Evolutionary conservation across 176 grass and related monocot genomes (phyloP).

Genomic region (Cocos nucifera): DNA sequence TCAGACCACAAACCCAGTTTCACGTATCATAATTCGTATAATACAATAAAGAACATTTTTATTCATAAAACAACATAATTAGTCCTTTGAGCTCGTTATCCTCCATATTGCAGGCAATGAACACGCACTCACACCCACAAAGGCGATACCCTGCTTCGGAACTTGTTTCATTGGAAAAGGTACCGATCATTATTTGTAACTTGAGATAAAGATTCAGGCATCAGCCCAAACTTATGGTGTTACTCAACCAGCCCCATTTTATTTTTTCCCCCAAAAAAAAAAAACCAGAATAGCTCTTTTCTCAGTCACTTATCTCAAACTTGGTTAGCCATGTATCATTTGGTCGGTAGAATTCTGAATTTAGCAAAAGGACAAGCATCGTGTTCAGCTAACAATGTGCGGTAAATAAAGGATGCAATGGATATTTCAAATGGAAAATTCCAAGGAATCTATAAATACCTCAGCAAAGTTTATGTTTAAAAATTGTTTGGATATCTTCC

Average conservation of each 20-base stretch:
- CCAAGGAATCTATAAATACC: too few species aligned
- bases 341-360: background rate
- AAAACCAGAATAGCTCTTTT: slow-evolving; percentile 4
- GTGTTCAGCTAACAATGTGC: too few species aligned
- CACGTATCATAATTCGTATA: too few species aligned
- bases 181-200: slow-evolving; percentile 2
- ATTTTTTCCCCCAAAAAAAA: too few species aligned
- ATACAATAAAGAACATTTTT: background rate
- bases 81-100: slow-evolving; percentile 7
- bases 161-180: background rate
- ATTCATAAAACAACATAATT: background rate
- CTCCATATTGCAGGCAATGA: slow-evolving; percentile 15
- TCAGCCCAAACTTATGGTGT: slow-evolving; percentile 6
- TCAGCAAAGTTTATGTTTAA: too few species aligned
- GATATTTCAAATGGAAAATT: too few species aligned
- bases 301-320: slow-evolving; percentile 7
- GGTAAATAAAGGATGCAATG: too few species aligned
- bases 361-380: background rate
- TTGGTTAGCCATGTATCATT: slow-evolving; percentile 9
- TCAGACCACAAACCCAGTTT: background rate
- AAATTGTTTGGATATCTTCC: too few species aligned
- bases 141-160: background rate
- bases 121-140: slow-evolving; percentile 3
- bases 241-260: slow-evolving; percentile 5
- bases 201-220: slow-evolving; percentile 1